A percentile compares a stretch with the other conserved stretches of the same genome.
Conservation (phyloP, 257 asterid genomes). For the Cinchona pubescens region DNA sequence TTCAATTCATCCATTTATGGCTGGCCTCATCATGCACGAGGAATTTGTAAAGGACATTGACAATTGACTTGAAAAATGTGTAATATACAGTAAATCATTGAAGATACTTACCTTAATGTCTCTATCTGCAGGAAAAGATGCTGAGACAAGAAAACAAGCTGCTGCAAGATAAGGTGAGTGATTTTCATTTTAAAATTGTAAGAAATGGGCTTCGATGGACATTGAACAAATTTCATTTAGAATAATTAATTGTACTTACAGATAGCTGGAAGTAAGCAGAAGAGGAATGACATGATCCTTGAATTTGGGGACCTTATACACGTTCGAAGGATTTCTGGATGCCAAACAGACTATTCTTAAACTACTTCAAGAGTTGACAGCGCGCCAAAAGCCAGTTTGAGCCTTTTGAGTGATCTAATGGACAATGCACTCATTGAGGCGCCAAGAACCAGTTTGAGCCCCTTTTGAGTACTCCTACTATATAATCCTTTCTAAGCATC, state of each 20-base stretch:
- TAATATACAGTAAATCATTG: background rate
- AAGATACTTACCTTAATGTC: background rate
- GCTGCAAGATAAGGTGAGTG: constrained; percentile 43
- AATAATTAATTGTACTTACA: background rate
- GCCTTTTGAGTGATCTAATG: background rate
- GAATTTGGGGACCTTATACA: constrained; percentile 5
- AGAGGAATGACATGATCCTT: constrained; percentile 3
- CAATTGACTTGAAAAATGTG: background rate
- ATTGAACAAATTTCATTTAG: background rate
- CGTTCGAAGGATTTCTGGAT: background rate
- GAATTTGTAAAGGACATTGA: background rate
- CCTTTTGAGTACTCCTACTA: too few relatives aligned
- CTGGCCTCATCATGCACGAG: background rate
- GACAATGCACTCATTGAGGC: background rate
- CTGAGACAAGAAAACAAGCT: constrained; percentile 42
- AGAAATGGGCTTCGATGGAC: background rate
- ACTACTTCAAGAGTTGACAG: background rate
- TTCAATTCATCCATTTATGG: background rate
- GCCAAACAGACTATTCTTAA: constrained; percentile 11
- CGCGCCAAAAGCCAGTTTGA: background rate
- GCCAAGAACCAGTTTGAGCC: too few relatives aligned
- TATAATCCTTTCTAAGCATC: too few relatives aligned
- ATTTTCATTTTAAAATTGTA: background rate
- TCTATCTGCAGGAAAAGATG: constrained; percentile 34
- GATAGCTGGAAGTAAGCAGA: constrained; percentile 5